Conservation (phyloP, 345 rosid species). For the Microthlaspi erraticum region DNA sequence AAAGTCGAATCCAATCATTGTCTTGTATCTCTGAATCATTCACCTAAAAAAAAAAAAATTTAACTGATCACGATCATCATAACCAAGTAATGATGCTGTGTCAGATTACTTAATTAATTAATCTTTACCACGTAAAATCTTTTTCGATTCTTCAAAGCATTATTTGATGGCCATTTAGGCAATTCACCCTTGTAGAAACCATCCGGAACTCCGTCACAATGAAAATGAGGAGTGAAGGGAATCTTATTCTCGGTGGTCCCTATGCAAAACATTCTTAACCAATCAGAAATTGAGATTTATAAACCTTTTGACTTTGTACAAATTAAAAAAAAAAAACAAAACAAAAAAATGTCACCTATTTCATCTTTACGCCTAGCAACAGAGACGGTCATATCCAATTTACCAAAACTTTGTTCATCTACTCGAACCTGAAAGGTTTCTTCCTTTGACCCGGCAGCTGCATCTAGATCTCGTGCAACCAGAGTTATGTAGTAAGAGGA, state of each 20-base stretch:
- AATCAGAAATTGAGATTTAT: not conserved
- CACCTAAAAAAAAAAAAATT: not conserved
- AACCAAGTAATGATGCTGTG: not conserved
- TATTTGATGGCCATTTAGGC: not conserved
- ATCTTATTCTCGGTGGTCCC: not conserved
- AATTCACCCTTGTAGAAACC: too few species aligned
- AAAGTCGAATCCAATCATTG: conserved; percentile 7
- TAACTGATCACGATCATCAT: not conserved
- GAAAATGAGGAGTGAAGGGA: too few species aligned
- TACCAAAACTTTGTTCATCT: not conserved
- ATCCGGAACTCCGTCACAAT: too few species aligned
- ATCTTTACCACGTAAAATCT: not conserved
- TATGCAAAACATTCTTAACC: not conserved
- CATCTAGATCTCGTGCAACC: not conserved
- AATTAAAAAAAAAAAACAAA: not conserved
- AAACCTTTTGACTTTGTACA: too few species aligned
- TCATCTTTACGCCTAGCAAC: not conserved
- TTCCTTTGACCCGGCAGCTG: too few species aligned
- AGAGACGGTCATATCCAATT: not conserved
- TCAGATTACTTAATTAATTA: too few species aligned
- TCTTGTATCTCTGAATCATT: not conserved
- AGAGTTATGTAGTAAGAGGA: not conserved
- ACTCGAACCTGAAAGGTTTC: not conserved
- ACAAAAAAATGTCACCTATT: not conserved
- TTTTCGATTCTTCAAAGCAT: not conserved